These are phyloP conservation scores for Aristolochia californica DNA, from an alignment of 164 flowering plant species.

Conservation along the genomic window DNA sequence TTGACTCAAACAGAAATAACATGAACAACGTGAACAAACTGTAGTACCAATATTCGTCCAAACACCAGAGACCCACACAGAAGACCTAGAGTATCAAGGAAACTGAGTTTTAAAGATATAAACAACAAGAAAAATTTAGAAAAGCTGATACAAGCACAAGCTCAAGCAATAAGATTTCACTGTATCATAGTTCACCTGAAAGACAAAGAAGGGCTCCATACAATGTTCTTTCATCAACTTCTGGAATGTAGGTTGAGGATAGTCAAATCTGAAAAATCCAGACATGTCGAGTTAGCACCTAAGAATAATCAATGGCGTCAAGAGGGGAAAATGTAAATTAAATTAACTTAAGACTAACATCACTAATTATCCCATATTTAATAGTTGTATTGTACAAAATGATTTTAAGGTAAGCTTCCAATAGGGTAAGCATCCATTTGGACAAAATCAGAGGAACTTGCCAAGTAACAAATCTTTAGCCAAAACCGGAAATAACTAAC, in stretches of 20 bases:
- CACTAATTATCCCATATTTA: too few relatives aligned
- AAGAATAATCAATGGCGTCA: too few relatives aligned
- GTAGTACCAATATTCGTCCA: conserved; percentile 99
- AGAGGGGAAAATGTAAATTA: too few relatives aligned
- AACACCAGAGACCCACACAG: conserved; percentile 98
- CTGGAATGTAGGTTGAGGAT: conserved; percentile 97
- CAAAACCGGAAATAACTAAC: too few relatives aligned
- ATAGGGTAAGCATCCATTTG: too few relatives aligned
- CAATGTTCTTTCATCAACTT: conserved; percentile 93
- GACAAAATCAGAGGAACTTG: too few relatives aligned
- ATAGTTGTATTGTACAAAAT: too few relatives aligned
- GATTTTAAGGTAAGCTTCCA: too few relatives aligned
- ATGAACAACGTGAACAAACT: conserved; percentile 93
- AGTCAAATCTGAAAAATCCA: conserved; percentile 63
- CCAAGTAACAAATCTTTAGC: too few relatives aligned
- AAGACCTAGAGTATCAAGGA: conserved; percentile 50
- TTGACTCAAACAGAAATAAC: conserved; percentile 97
- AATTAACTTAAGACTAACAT: too few relatives aligned
- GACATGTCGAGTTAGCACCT: neutral
- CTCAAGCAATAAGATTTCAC: neutral
- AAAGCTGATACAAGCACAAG: neutral
- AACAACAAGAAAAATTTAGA: neutral
- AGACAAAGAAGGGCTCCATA: conserved; percentile 98
- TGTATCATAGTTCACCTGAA: conserved; percentile 45
- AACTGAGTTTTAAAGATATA: neutral